A percentile compares a stretch with the other conserved stretches of the same genome.
Conservation (phyloP, 176 grass and related monocot genomes). For the Aegilops tauschii region DNA sequence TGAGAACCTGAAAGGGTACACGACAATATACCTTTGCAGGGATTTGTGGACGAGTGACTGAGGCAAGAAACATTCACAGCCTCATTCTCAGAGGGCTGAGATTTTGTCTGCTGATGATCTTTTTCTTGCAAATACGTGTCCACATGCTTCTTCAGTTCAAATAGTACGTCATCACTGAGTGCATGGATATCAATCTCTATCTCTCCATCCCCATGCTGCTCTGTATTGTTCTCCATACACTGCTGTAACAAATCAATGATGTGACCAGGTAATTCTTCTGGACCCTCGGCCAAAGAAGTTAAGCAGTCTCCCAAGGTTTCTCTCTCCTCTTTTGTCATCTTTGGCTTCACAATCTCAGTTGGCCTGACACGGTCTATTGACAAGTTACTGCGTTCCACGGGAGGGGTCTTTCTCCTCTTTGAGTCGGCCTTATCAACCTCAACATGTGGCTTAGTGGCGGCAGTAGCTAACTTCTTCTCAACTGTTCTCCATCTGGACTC, state of each 20-base stretch:
- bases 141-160: constrained; percentile 67
- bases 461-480: constrained; percentile 70
- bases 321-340: constrained; percentile 67
- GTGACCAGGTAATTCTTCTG: constrained; percentile 53
- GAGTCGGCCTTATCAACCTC: constrained; percentile 47
- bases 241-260: constrained; percentile 68
- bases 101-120: constrained; percentile 38
- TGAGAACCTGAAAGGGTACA: neutral
- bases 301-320: constrained; percentile 47
- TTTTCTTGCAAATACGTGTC: constrained; percentile 64
- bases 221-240: constrained; percentile 42
- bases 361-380: constrained; percentile 19
- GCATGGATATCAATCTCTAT: constrained; percentile 87
- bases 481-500: constrained; percentile 78
- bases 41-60: constrained; percentile 71
- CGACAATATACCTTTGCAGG: constrained; percentile 62
- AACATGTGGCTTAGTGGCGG: constrained; percentile 11
- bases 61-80: constrained; percentile 70
- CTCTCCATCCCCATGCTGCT: constrained; percentile 59
- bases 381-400: constrained; percentile 43
- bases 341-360: constrained; percentile 43
- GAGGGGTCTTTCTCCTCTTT: constrained; percentile 59
- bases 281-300: constrained; percentile 33
- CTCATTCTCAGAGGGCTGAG: constrained; percentile 72
- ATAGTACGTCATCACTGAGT: constrained; percentile 58